Evolutionary conservation across 331 rosid species (phyloP).

Genomic region (Saraca asoca): DNA sequence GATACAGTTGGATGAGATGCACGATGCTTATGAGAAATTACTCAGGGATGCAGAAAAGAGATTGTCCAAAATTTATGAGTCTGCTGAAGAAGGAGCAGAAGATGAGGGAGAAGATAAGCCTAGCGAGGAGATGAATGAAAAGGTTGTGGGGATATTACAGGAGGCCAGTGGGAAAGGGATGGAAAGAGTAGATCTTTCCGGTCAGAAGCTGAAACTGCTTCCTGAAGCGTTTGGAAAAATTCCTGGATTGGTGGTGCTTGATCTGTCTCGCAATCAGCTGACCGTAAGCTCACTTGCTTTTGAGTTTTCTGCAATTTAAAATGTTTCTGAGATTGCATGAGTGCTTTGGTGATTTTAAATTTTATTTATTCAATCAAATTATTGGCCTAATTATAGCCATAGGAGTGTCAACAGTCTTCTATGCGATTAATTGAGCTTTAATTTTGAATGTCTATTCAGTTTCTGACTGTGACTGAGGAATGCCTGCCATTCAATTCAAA

Average conservation of each 20-base stretch:
- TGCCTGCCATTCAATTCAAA: background rate
- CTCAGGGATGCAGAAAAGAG: constrained; percentile 79
- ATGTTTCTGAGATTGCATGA: background rate
- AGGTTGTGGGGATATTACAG: constrained; percentile 65
- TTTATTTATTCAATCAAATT: background rate
- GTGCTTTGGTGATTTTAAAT: background rate
- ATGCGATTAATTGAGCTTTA: background rate
- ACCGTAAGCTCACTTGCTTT: constrained; percentile 39
- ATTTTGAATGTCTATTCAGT: background rate
- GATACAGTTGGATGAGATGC: constrained; percentile 78
- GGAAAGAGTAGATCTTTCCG: constrained; percentile 61
- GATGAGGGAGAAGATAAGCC: background rate
- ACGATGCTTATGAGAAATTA: constrained; percentile 67
- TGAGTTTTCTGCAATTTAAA: background rate
- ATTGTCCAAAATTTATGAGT: constrained; percentile 63
- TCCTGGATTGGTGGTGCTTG: constrained; percentile 54
- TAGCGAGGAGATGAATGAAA: constrained; percentile 47
- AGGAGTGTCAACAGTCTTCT: background rate
- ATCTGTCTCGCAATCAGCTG: constrained; percentile 68
- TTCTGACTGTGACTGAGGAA: background rate
- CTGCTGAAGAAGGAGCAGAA: constrained; percentile 36
- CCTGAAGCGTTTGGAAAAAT: constrained; percentile 75
- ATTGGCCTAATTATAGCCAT: background rate
- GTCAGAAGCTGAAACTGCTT: constrained; percentile 48
- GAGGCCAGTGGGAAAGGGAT: constrained; percentile 59